Base-by-base conservation (phyloP, 768 basidiomycete genomes). In the Plicaturopsis crispa region DNA sequence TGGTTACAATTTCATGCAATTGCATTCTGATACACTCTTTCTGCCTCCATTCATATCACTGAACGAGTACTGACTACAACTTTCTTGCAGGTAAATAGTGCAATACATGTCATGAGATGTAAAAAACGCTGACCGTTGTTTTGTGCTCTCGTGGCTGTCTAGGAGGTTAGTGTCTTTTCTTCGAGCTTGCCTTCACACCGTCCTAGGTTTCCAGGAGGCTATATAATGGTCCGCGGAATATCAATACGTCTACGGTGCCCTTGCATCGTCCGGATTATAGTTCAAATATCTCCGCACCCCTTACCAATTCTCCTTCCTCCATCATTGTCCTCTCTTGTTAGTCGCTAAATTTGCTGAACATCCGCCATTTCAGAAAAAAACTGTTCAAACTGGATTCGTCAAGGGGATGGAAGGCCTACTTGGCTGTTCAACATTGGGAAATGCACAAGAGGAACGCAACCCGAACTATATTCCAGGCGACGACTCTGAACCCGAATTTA, bases 381-480 rank as follows among this genome's bases (percentile, higher is more conserved):
- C 63, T 3, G 51, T 92, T 4, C 91, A 96, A 64, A 84, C 77
- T 0, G 86, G 87, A 6, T 90, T 93, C 59, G 72, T 67, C 5
- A 53, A 57, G 31, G 87, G 83, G 13, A 96, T 96, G 91, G 90
- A 96, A 49, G 60, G 61, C 28, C 56, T 87, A 4, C 66, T 96
- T 20, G 82, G 76, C 26, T 76, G 84, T n/a, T 22, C 28, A 33
- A 41, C 16, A 14, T 8, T 14, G 10, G 14, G 14, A 14, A 8
- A 28, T 8, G 8, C 10, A 24, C 23, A 22, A 6, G 35, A 33
- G 31, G 47, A 51, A 16, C 39, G 50, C 21, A 36, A 20, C 18
- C 28, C 39, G 16, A n/a, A n/a, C n/a, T n/a, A n/a, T n/a, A n/a
- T n/a, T n/a, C n/a, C n/a, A n/a, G n/a, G n/a, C n/a, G n/a, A n/a